Evolutionary conservation across 768 basidiomycete species (phyloP).

Genomic region (Collybia sordida): DNA sequence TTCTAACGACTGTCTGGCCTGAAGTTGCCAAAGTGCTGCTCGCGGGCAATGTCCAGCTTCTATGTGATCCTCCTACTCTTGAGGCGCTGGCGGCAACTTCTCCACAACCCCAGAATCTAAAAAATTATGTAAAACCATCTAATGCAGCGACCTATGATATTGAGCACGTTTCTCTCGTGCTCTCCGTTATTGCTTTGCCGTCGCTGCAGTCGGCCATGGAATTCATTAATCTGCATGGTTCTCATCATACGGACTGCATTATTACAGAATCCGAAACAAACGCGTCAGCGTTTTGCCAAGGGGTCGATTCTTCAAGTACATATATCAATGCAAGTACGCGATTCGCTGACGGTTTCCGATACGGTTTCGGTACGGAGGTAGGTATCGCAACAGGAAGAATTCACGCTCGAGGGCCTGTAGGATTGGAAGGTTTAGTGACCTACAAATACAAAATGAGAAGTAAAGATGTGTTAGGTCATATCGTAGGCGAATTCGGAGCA

Average conservation of each 20-base stretch:
- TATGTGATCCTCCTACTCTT: conserved; percentile 74
- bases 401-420: conserved; percentile 95
- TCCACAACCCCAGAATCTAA: conserved; percentile 36
- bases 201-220: conserved; percentile 74
- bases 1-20: conserved; percentile 79
- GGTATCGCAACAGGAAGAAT: conserved; percentile 97
- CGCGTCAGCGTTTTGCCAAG: conserved; percentile 75
- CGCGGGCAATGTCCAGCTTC: conserved; percentile 65
- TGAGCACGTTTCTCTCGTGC: conserved; percentile 84
- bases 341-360: conserved; percentile 95
- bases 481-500: conserved; percentile 82
- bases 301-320: conserved; percentile 89
- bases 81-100: conserved; percentile 43
- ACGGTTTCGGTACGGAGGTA: conserved; percentile 97
- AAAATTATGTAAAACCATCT: conserved; percentile 51
- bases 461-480: conserved; percentile 69
- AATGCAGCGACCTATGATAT: conserved; percentile 70
- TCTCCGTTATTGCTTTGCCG: conserved; percentile 77
- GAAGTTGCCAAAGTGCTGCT: conserved; percentile 74
- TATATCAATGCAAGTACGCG: conserved; percentile 95
- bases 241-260: conserved; percentile 94
- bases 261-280: conserved; percentile 75
- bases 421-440: conserved; percentile 88
- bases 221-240: conserved; percentile 91
- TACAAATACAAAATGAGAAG: conserved; percentile 96